Percentiles rank a stretch among this genome's conserved stretches.
Conservation (phyloP, 2,329 filamentous ascomycete species). For the Diaporthe velutina region DNA sequence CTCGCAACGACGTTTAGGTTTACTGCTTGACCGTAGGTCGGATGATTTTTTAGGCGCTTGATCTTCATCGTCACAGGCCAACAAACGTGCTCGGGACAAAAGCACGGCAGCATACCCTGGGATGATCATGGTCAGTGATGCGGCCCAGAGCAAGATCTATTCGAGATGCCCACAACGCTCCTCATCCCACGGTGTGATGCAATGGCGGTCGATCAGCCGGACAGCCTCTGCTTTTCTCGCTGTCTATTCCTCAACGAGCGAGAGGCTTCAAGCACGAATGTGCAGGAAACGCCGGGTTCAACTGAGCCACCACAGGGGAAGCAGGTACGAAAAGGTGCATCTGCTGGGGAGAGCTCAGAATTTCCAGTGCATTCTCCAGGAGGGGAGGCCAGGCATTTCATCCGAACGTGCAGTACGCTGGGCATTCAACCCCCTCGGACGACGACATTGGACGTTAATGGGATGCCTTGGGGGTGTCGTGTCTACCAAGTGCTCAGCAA, state of each 20-base stretch:
- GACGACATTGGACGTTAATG: slow-evolving; percentile 31
- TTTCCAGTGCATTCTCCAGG: neutral
- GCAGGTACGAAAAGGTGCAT: neutral
- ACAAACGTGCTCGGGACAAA: neutral
- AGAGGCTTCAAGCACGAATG: neutral
- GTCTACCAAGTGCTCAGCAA: neutral
- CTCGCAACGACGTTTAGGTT: slow-evolving; percentile 19
- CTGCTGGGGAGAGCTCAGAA: slow-evolving; percentile 1
- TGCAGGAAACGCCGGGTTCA: neutral
- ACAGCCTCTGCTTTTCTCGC: slow-evolving; percentile 2
- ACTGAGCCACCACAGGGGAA: neutral
- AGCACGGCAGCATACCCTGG: slow-evolving; percentile 24
- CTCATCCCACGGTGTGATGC: slow-evolving; percentile 17
- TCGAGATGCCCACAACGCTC: slow-evolving; percentile 23
- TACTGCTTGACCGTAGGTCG: slow-evolving; percentile 1
- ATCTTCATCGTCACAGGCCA: slow-evolving; percentile 7
- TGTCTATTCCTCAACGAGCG: neutral
- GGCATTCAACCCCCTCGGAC: slow-evolving; percentile 6
- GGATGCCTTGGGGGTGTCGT: slow-evolving; percentile 3
- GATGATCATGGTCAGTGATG: slow-evolving; percentile 26
- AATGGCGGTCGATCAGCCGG: slow-evolving; percentile 23
- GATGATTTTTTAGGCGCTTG: slow-evolving; percentile 7
- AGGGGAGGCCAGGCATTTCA: neutral
- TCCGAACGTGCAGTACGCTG: slow-evolving; percentile 9
- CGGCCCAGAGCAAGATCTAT: slow-evolving; percentile 5